A percentile compares a stretch with the other conserved stretches of the same genome.
Evolutionary conservation across 192 early-diverging fungal genomes (phyloP).

Genomic region (Spinellus fusiger): DNA sequence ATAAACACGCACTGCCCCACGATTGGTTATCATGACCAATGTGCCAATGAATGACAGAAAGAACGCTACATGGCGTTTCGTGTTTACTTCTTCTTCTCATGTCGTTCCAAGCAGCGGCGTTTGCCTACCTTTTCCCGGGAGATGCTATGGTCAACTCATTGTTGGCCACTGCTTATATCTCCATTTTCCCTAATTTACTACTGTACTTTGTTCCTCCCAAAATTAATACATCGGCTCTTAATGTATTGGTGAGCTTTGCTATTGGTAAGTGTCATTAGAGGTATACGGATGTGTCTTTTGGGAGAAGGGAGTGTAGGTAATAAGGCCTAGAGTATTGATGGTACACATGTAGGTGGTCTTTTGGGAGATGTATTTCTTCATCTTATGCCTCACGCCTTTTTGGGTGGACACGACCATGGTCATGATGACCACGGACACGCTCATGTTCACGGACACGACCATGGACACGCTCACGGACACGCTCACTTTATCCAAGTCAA

Average conservation of each 20-base stretch:
- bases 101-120: slow-evolving; percentile 30
- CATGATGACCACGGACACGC: slow-evolving; percentile 54
- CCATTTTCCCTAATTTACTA: slow-evolving; percentile 74
- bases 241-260: slow-evolving; percentile 79
- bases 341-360: slow-evolving; percentile 45
- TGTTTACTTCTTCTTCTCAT: slow-evolving; percentile 7
- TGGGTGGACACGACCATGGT: slow-evolving; percentile 38
- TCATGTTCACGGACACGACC: slow-evolving; percentile 48
- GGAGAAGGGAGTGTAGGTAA: not conserved
- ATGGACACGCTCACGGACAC: slow-evolving; percentile 37
- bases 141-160: slow-evolving; percentile 56
- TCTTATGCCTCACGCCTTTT: slow-evolving; percentile 72
- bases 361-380: slow-evolving; percentile 84
- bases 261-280: slow-evolving; percentile 42
- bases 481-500: slow-evolving; percentile 32
- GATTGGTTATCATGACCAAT: not conserved
- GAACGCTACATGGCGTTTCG: not conserved
- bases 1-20: not conserved
- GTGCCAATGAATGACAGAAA: not conserved
- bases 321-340: not conserved
- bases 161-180: slow-evolving; percentile 74
- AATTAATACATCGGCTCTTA: slow-evolving; percentile 50
- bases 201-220: slow-evolving; percentile 74
- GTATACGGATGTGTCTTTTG: not conserved
- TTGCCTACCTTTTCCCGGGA: slow-evolving; percentile 53